These are phyloP conservation scores for Coemansia pectinata DNA, from an alignment of 192 early-diverging fungal species.

Conservation along the genomic window DNA sequence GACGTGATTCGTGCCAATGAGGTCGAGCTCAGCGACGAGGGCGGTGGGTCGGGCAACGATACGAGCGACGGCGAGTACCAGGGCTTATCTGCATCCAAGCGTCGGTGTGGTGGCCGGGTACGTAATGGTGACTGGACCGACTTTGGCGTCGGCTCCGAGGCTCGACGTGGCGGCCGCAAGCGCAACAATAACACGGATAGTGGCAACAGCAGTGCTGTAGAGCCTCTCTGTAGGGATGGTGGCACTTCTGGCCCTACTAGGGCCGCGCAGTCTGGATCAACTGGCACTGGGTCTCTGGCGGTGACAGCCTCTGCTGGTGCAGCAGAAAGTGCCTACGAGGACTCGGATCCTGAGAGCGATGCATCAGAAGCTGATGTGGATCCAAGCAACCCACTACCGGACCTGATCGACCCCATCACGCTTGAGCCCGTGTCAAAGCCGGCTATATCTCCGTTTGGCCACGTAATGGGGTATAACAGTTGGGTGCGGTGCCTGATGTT, in stretches of 20 bases:
- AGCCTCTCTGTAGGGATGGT: slow-evolving; percentile 12
- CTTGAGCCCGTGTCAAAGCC: slow-evolving; percentile 87
- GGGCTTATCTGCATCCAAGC: slow-evolving; percentile 30
- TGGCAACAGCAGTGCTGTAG: slow-evolving; percentile 50
- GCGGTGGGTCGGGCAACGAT: neutral
- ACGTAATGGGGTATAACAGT: slow-evolving; percentile 86
- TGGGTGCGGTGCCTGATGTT: slow-evolving; percentile 84
- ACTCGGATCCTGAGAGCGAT: slow-evolving; percentile 59
- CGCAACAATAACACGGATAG: slow-evolving; percentile 40
- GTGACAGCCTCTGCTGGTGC: slow-evolving; percentile 62
- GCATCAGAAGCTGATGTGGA: slow-evolving; percentile 32
- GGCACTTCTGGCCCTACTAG: neutral
- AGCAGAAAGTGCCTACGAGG: slow-evolving; percentile 67
- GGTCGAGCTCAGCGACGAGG: slow-evolving; percentile 53
- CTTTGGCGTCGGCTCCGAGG: neutral
- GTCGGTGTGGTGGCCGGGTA: slow-evolving; percentile 18
- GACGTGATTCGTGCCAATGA: slow-evolving; percentile 56
- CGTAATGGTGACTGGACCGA: slow-evolving; percentile 14
- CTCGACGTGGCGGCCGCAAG: slow-evolving; percentile 19
- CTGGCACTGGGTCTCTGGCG: slow-evolving; percentile 13
- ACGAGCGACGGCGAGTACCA: slow-evolving; percentile 50
- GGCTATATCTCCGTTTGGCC: slow-evolving; percentile 93
- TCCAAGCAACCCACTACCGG: slow-evolving; percentile 81
- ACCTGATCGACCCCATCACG: slow-evolving; percentile 93
- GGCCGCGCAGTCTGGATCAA: neutral